Evolutionary conservation across 257 asterid genomes (phyloP), one percentile per base, ranked within the genome.

Genomic region (Ilex aquifolium): DNA sequence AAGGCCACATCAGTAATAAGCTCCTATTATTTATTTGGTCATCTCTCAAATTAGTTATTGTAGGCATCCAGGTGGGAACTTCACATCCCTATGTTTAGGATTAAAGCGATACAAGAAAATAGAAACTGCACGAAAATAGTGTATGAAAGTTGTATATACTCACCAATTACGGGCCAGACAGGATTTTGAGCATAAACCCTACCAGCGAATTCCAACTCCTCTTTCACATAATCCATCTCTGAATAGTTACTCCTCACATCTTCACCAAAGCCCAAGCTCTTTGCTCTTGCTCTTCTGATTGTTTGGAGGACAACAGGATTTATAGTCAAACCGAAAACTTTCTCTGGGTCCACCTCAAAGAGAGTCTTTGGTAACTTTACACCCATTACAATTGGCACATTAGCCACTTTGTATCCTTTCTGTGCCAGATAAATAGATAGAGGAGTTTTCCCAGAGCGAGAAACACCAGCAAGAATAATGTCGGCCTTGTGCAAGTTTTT

Each of bases 351-450:
- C 27, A 88, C 85, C 87, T 89, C 88, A 42, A 83, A 89, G 9
- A 92, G 86, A 52, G 82, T 74, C 75, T 39, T 77, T 3, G 98
- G 98, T 72, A 85, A 68, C 6, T 79, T 80, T 0, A 87, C 60
- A 59, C 81, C 80, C 88, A 80, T 80, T 57, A 92, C 98, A 67
- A 92, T 80, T 0, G 98, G 98, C 61, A 92, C 97, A 66, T 92
- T 92, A 4, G 97, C 98, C 56, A 92, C 98, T 77, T 82, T 89
- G 60, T 92, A 92, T n/a, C 98, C 97, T 72, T 92, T 92, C 76
- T 92, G 98, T 0, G 98, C 81, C 21, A 92, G 74, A 69, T 87
- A 92, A 64, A 89, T 89, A 0, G 98, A 92, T 72, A 92, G 71
- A 0, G 98, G 98, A 3, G 98, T 92, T 74, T 92, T 92, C 61